Conservation (phyloP, 1,139 yeast genomes). For the Candida mesenterica region DNA sequence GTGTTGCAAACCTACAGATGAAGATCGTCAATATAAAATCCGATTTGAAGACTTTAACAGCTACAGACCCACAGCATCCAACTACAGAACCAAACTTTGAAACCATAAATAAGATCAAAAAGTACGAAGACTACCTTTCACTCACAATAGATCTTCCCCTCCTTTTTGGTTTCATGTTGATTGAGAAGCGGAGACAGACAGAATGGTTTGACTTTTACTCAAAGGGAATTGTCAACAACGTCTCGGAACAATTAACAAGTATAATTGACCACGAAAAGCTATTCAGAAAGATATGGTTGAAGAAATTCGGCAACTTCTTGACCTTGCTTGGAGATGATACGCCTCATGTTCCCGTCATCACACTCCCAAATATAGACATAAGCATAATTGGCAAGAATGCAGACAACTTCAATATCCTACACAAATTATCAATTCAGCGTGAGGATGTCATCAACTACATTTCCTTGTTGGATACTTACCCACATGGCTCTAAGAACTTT, state of each 20-base stretch:
- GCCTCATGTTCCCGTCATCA: constrained; percentile 14
- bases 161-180: constrained; percentile 70
- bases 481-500: constrained; percentile 26
- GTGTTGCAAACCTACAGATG: constrained; percentile 41
- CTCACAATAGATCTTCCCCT: constrained; percentile 74
- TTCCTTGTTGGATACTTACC: constrained; percentile 21
- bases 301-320: constrained; percentile 53
- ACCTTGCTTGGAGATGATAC: constrained; percentile 28
- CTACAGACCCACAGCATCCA: constrained; percentile 1
- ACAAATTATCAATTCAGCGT: constrained; percentile 32
- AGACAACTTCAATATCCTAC: constrained; percentile 22
- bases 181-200: constrained; percentile 67
- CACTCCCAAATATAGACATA: constrained; percentile 43
- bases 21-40: constrained; percentile 34
- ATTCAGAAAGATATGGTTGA: constrained; percentile 61
- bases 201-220: constrained; percentile 64
- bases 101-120: constrained; percentile 31
- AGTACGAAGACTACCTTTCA: constrained; percentile 46
- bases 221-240: constrained; percentile 46
- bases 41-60: constrained; percentile 23
- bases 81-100: constrained; percentile 18
- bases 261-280: constrained; percentile 58
- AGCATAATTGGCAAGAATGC: constrained; percentile 30
- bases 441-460: constrained; percentile 42
- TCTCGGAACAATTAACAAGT: constrained; percentile 59